These are phyloP conservation scores for Durusdinium trenchii DNA, from an alignment of 73 alveolate species.

Conservation along the genomic window DNA sequence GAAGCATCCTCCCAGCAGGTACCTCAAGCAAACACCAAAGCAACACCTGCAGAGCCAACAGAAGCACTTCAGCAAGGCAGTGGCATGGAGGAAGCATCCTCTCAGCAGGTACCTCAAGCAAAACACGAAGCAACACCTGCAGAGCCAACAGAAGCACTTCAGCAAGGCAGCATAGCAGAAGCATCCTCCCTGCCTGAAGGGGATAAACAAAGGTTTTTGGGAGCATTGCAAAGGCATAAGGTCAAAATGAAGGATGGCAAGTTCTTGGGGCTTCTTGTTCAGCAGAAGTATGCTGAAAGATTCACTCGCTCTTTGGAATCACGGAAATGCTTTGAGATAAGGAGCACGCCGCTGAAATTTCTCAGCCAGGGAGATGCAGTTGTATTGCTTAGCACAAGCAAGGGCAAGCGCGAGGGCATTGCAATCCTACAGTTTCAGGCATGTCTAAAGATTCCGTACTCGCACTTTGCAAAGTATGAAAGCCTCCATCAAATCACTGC, in stretches of 20 bases:
- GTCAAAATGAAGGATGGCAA: not conserved
- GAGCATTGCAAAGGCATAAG: too few species aligned
- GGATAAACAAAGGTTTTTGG: too few species aligned
- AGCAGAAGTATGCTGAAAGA: not conserved
- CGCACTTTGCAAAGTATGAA: not conserved
- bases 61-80: not conserved
- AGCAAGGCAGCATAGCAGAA: not conserved
- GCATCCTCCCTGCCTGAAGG: too few species aligned
- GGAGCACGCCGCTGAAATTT: not conserved
- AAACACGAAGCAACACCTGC: not conserved
- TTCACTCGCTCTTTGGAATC: not conserved
- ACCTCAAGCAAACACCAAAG: not conserved
- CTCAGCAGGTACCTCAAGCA: not conserved
- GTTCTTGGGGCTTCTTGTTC: not conserved
- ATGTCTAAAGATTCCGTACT: not conserved
- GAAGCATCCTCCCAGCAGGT: not conserved
- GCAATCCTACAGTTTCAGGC: not conserved
- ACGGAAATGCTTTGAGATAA: not conserved
- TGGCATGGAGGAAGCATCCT: not conserved
- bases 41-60: not conserved
- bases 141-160: not conserved
- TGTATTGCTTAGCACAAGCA: not conserved
- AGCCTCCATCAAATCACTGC: not conserved
- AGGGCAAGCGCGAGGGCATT: not conserved
- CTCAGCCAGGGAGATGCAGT: not conserved